Percentiles rank a stretch among this genome's conserved stretches.
Evolutionary conservation across 2,329 filamentous ascomycete genomes (phyloP).

Genomic region (Stagonosporopsis rhizophila): DNA sequence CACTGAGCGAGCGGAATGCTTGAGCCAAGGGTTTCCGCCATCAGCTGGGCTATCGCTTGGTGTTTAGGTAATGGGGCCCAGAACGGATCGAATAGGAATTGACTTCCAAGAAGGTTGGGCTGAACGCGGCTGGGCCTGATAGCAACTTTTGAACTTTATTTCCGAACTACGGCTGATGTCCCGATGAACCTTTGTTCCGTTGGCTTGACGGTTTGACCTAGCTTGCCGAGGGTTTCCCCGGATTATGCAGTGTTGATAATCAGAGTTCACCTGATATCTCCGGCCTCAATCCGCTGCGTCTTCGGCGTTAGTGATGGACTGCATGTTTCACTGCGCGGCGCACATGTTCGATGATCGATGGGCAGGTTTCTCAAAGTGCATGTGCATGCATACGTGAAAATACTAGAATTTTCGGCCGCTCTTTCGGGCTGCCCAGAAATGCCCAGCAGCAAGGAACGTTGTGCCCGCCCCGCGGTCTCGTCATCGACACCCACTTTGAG

Average conservation of each 20-base stretch:
- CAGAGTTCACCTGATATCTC: neutral
- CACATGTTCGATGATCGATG: neutral
- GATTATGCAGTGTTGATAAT: neutral
- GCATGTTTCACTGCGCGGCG: neutral
- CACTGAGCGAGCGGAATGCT: conserved; percentile 26
- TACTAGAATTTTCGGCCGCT: conserved; percentile 23
- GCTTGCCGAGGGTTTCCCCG: neutral
- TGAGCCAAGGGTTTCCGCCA: conserved; percentile 34
- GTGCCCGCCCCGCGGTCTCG: conserved; percentile 22
- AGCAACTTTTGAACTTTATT: conserved; percentile 8
- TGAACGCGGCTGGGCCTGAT: conserved; percentile 1
- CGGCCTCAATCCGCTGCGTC: neutral
- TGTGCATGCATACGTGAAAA: neutral
- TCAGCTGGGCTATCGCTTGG: conserved; percentile 6
- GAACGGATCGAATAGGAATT: conserved; percentile 3
- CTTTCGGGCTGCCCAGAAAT: conserved; percentile 27
- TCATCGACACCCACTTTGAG: conserved; percentile 24
- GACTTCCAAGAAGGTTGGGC: conserved; percentile 4
- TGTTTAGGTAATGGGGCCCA: conserved; percentile 13
- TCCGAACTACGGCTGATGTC: conserved; percentile 3
- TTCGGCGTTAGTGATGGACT: too few species aligned
- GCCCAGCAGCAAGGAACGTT: conserved; percentile 29
- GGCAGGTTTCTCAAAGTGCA: neutral
- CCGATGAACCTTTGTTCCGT: neutral
- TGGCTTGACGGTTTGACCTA: conserved; percentile 1